Percentiles rank a stretch among this genome's conserved stretches.
phyloP scores from a whole-genome alignment of 2,329 filamentous ascomycete genomes.

The Ilyonectria robusta region DNA sequence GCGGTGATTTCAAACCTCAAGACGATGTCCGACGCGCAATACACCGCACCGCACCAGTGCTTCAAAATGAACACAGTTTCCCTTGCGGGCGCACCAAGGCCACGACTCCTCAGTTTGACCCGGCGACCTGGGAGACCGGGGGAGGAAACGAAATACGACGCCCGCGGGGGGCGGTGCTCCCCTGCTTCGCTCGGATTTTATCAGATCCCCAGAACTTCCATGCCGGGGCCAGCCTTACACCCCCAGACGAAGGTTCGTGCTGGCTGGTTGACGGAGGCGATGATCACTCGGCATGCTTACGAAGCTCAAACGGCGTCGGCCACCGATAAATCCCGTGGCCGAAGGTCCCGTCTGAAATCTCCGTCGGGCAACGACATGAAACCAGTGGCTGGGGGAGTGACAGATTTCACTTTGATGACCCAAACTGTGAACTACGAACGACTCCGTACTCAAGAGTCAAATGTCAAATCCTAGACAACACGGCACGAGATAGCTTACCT shows the following conservation, averaged over 20 bases:
- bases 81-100: not conserved
- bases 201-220: not conserved
- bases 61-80: conserved; percentile 2
- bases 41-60: not conserved
- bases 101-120: not conserved
- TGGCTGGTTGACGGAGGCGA: not conserved
- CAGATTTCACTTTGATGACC: conserved; percentile 5
- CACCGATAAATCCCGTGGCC: conserved; percentile 5
- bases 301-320: not conserved
- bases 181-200: not conserved
- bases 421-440: not conserved
- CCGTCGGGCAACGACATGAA: conserved; percentile 1
- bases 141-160: not conserved
- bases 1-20: not conserved
- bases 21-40: not conserved
- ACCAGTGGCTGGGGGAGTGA: not conserved
- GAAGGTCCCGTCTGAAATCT: not conserved
- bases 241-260: not conserved
- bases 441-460: no score
- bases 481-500: not conserved
- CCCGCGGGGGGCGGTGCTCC: conserved; percentile 2
- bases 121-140: not conserved
- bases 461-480: conserved; percentile 15
- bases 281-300: conserved; percentile 1
- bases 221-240: not conserved